These are phyloP conservation scores for Asterella californica DNA, from an alignment of 225 moss, liverwort and hornwort species.

Conservation along the genomic window DNA sequence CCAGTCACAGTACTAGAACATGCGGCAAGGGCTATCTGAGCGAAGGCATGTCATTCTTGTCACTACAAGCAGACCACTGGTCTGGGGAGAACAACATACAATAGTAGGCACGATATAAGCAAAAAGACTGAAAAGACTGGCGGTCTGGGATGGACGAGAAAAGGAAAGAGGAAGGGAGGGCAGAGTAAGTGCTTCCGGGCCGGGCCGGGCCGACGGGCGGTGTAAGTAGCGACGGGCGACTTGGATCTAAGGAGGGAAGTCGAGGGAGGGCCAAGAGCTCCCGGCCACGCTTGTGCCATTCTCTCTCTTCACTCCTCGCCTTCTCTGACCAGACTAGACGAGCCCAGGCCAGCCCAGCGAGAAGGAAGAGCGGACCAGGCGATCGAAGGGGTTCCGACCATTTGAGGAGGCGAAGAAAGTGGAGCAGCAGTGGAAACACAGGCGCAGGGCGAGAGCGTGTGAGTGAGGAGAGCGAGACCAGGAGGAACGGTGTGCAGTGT, in stretches of 20 bases:
- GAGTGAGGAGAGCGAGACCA: background rate
- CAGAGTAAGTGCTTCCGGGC: background rate
- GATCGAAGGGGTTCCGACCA: background rate
- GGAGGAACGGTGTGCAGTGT: background rate
- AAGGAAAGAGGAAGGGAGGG: background rate
- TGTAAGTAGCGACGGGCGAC: background rate
- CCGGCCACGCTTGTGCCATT: background rate
- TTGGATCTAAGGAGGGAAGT: background rate
- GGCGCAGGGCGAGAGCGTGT: background rate
- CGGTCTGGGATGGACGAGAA: background rate
- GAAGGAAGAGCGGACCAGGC: background rate
- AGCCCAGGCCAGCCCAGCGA: background rate
- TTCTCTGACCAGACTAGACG: background rate
- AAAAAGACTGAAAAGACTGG: background rate
- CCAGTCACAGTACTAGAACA: background rate
- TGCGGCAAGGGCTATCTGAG: background rate
- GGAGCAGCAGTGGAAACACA: constrained; percentile 4
- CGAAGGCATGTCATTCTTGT: background rate
- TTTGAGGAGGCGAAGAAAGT: constrained; percentile 13
- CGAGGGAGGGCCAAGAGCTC: background rate
- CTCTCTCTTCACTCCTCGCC: background rate
- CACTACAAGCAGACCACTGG: background rate
- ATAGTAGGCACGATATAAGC: background rate
- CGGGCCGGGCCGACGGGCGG: background rate
- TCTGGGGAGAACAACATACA: background rate